Percentiles rank a stretch among this genome's conserved stretches.
phyloP scores from a whole-genome alignment of 306 rosid species.

The Canavalia ensiformis region DNA sequence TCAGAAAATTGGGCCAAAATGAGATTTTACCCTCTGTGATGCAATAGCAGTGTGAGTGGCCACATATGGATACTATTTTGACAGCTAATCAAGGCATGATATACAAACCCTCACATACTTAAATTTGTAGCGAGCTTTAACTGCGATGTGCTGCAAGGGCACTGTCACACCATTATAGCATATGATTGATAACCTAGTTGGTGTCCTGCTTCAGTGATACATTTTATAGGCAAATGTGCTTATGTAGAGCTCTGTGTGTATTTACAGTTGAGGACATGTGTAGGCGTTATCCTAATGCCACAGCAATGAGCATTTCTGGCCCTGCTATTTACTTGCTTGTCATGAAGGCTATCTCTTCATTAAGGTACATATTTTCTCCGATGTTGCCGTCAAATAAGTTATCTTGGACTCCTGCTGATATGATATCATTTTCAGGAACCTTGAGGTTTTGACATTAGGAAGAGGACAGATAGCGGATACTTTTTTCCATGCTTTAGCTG shows the following conservation, averaged over 20 bases:
- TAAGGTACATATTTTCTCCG: conserved; percentile 63
- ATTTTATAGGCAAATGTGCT: conserved; percentile 26
- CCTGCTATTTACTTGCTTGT: conserved; percentile 71
- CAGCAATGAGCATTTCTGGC: conserved; percentile 84
- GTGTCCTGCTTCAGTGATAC: background rate
- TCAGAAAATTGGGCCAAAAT: background rate
- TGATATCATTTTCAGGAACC: conserved; percentile 69
- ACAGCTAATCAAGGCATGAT: background rate
- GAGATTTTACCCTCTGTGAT: background rate
- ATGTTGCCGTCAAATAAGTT: background rate
- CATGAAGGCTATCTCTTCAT: conserved; percentile 78
- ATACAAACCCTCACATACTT: too few species aligned
- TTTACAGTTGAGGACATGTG: conserved; percentile 95
- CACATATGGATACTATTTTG: background rate
- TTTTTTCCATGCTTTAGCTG: conserved; percentile 84
- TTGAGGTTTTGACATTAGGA: conserved; percentile 83
- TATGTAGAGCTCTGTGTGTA: conserved; percentile 41
- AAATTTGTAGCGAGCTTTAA: background rate
- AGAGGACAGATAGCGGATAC: conserved; percentile 79
- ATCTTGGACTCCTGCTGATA: conserved; percentile 47
- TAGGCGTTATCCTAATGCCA: conserved; percentile 95
- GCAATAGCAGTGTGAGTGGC: background rate
- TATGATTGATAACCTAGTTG: background rate
- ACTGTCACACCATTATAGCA: background rate
- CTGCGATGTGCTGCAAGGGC: background rate